Evolutionary conservation across 495 filamentous ascomycete genomes (phyloP), one percentile per base, ranked within the genome.

Genomic region (Penicillium parvum): DNA sequence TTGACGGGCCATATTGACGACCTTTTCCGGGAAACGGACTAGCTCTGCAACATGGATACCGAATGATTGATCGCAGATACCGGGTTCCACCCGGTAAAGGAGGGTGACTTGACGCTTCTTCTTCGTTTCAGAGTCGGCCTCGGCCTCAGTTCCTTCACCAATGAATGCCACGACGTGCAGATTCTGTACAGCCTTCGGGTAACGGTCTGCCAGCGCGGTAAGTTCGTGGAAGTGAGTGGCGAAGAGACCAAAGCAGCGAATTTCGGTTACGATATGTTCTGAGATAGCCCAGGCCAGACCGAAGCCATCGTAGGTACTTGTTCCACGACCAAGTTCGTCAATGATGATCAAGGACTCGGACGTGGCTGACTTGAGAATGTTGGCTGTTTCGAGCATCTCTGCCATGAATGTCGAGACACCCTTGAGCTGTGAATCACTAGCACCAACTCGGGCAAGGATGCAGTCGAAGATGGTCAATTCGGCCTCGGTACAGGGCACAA

Each of bases 401-500:
- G 94, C 94, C 94, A 99, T 99, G 73, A 99, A 99, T 0, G 92
- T 99, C 28, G 88, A 95, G 6, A 99, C 94, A 25, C 92, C 92
- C 66, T 99, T 99, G 26, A 99, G 80, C 60, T 97, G 92, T 5
- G 85, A 90, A 64, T 99, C 92, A 58, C 84, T 90, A 4, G 92
- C 92, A 37, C 92, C 92, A 3, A 99, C 92, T 50, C 92, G 85
- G 7, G 92, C 94, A 23, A 99, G 88, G 43, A 99, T 96, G 59
- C 88, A 94, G 68, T 99, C 92, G 64, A 97, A 99, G 44, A 99
- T 88, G 17, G 89, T 95, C 38, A 99, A 69, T 55, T 96, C 90
- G 12, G 92, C 91, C 47, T 89, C 83, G 2, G 82, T 71, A 60
- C 89, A 95, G 7, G 92, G 92, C 3, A 99, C 94, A 58, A 97